Evolutionary conservation across 2,329 filamentous ascomycete genomes (phyloP).

Genomic region (Cladosporium sp.): DNA sequence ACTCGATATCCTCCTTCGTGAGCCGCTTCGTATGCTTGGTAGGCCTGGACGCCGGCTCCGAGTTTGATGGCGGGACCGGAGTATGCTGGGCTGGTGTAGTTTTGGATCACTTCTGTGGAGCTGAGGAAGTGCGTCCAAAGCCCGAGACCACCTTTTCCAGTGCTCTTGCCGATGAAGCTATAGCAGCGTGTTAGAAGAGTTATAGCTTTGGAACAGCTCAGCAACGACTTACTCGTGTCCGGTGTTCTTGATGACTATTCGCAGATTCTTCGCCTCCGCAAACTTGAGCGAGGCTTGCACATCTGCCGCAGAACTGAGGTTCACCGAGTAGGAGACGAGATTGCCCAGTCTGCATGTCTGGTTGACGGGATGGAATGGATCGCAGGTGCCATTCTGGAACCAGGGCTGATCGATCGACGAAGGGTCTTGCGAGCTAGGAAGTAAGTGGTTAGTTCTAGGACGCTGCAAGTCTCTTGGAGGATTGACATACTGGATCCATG

Average conservation of each 20-base stretch:
- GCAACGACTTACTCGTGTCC: constrained; percentile 39
- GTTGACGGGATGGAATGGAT: constrained; percentile 40
- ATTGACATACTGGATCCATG: background rate
- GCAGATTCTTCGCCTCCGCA: constrained; percentile 49
- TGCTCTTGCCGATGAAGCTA: constrained; percentile 55
- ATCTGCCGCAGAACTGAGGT: constrained; percentile 30
- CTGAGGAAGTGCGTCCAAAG: constrained; percentile 54
- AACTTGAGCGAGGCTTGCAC: constrained; percentile 38
- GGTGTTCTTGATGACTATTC: constrained; percentile 48
- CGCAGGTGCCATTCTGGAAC: constrained; percentile 42
- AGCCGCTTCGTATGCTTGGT: constrained; percentile 50
- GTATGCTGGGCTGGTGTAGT: constrained; percentile 38
- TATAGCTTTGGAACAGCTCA: background rate
- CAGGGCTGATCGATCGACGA: constrained; percentile 42
- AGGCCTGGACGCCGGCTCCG: constrained; percentile 56
- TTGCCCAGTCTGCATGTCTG: constrained; percentile 46
- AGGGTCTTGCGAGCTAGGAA: constrained; percentile 32
- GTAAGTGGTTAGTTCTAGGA: background rate
- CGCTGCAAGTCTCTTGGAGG: background rate
- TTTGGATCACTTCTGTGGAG: background rate
- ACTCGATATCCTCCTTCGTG: constrained; percentile 37
- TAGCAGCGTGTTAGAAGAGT: background rate
- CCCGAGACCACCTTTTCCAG: constrained; percentile 58
- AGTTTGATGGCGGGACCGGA: constrained; percentile 53
- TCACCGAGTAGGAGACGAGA: constrained; percentile 38